Evolutionary conservation across 805 yeast genomes (phyloP), one percentile per base, ranked within the genome.

Genomic region (Pichia eremophila): DNA sequence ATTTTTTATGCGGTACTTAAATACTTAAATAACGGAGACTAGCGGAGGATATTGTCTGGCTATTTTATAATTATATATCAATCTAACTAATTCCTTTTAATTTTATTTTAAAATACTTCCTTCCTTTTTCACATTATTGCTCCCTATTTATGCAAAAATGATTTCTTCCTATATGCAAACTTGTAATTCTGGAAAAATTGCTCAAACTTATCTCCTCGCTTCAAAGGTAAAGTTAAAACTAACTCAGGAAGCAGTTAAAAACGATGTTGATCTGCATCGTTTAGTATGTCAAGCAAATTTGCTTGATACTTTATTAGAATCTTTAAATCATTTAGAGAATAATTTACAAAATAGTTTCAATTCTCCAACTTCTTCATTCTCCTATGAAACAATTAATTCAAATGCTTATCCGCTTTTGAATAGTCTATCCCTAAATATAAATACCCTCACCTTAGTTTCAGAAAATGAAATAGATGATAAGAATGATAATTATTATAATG

Each of bases 281-380:
- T 69, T 83, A 38, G 86, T 83, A 4, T 72, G 79, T 39, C 89
- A 83, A 62, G 88, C 89, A 19, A 83, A 83, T 61, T 66, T 83
- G 68, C 70, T 83, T 52, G 89, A 83, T 58, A 71, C 69, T 51
- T 60, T 83, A 45, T 79, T 83, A 75, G 85, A 77, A 57, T 66
- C 66, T 47, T 64, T 76, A 36, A 62, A 61, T 46, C 47, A 52
- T 7, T 25, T 65, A 43, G 57, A 50, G 37, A 15, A 15, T 2
- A 29, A 8, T 29, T 10, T 12, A 10, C 14, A 9, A 29, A 29
- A 9, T 10, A 12, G 6, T 8, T 29, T 12, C 3, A 29, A 7
- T 34, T 8, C 36, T 34, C 17, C 36, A 14, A 34, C 1, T 34
- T 7, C 17, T 14, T 8, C 32, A 12, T 34, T 53, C 12, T 52